phyloP scores from a whole-genome alignment of 768 basidiomycete genomes.

The Leucogyrophana mollusca region DNA sequence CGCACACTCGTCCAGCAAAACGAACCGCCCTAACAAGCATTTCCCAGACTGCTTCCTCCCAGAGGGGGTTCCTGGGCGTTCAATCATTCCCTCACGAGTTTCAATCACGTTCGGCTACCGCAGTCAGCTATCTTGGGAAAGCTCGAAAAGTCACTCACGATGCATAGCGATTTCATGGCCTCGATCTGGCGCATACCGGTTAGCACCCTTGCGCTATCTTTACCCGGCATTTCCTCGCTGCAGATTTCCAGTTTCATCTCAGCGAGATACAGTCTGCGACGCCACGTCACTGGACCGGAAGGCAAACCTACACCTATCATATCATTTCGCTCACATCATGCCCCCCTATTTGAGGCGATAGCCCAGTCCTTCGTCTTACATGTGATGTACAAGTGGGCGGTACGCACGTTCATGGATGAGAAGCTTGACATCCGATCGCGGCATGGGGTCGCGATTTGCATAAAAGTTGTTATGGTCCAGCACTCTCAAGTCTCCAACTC shows the following conservation, averaged over 20 bases:
- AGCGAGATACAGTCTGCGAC: conserved; percentile 29
- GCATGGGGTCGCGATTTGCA: conserved; percentile 27
- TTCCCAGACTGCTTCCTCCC: conserved; percentile 14
- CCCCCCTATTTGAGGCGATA: conserved; percentile 34
- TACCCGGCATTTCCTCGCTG: conserved; percentile 21
- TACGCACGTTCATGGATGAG: conserved; percentile 26
- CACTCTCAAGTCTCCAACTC: conserved; percentile 17
- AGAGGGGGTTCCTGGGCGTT: conserved; percentile 31
- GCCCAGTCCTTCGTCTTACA: conserved; percentile 36
- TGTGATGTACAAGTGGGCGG: conserved; percentile 24
- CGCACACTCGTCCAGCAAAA: no score
- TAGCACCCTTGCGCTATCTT: conserved; percentile 30
- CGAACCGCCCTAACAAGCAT: no score
- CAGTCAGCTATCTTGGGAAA: conserved; percentile 28
- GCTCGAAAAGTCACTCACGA: conserved; percentile 14
- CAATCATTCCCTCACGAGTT: conserved; percentile 35
- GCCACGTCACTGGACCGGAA: conserved; percentile 10
- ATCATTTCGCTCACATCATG: conserved; percentile 40
- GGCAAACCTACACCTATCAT: conserved; percentile 28
- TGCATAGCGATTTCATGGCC: conserved; percentile 19
- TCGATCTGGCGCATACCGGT: conserved; percentile 29
- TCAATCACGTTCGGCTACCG: conserved; percentile 34
- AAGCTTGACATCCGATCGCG: conserved; percentile 16
- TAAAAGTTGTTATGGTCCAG: conserved; percentile 29
- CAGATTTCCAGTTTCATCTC: conserved; percentile 23